Evolutionary conservation across 768 basidiomycete genomes (phyloP), one percentile per base, ranked within the genome.

Genomic region (Suillus luteus): DNA sequence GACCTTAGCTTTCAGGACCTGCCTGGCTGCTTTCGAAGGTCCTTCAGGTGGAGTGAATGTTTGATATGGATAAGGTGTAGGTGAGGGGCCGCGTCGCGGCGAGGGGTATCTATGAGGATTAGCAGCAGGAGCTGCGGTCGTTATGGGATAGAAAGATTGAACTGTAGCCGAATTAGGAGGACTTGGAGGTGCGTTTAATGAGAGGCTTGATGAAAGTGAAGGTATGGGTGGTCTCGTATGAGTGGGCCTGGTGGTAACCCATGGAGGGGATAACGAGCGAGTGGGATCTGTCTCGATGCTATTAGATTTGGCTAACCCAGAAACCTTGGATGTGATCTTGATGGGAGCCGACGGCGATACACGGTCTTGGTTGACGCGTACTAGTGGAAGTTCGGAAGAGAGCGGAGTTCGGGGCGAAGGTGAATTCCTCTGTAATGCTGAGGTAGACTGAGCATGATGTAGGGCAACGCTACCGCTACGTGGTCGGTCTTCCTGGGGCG

Each of bases 301-400:
- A 5, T 61, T 64, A 59, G 69, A 33, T 70, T 76, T 85, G 24
- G 79, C 83, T 51, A 86, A 65, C 43, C 76, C 73, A 0, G 88
- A 82, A 31, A 91, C 80, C 70, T 85, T 91, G 22, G 90, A 84
- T 73, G 83, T 90, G 65, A 92, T 82, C 69, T 78, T 80, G 65
- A 75, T 59, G n/a, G 72, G 70, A 31, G 71, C 68, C 2, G 72
- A 43, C 15, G 62, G 59, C 2, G 65, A 61, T 65, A 68, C 58
- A n/a, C 66, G 68, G 9, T 65, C 41, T 12, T 10, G 46, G 60
- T 68, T 67, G 17, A 58, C 40, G 17, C 40, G 57, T 27, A 64
- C 19, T 17, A 61, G 40, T 27, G 67, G 62, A 3, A 44, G 60
- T 41, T 72, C 72, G 0, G 48, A 68, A 62, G 72, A 44, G 54